Evolutionary conservation across 2,329 filamentous ascomycete genomes (phyloP), one percentile per base, ranked within the genome.

Genomic region (Colletotrichum salicis): DNA sequence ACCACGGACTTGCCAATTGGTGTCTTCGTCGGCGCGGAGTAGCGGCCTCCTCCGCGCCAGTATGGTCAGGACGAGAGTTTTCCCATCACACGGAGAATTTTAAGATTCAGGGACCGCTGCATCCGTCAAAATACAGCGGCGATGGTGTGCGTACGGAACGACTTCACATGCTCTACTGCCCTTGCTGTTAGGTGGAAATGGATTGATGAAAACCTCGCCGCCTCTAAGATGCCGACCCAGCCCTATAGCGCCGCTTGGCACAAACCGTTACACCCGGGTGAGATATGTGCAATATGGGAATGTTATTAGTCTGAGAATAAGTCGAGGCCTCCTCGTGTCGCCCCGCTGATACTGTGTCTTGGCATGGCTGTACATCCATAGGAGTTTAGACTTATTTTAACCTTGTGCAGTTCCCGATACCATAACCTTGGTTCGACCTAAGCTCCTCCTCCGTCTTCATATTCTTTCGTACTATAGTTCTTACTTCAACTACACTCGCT

Each of bases 121-220:
- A 55, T 52, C 56, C 29, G 37, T 52, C 57, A 57, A 57, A 24
- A 5, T 29, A 13, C 35, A 29, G 11, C 7, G n/a, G 48, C 19
- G 41, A 48, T n/a, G 7, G 41, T 48, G 19, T 48, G n/a, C 37
- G 13, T 22, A 10, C 19, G 41, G 41, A 48, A 15, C 3, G 1
- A 8, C 6, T 48, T 48, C 19, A 4, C 19, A 19, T 48, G 41
- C n/a, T 48, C 8, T n/a, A n/a, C 22, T n/a, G 8, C 41, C 41
- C 8, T 48, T 29, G 12, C 48, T 54, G 41, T 62, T 57, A 45
- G 31, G 68, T 71, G 64, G 51, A 41, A 71, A 71, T 54, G 27
- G 11, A 41, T 33, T 24, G 15, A n/a, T 24, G 5, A 5, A 48
- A 35, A 51, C 22, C 22, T 37, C 5, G 62, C 33, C 24, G 15